Evolutionary conservation across 2,329 filamentous ascomycete genomes (phyloP), one percentile per base, ranked within the genome.

Genomic region (Lachnellula arida): DNA sequence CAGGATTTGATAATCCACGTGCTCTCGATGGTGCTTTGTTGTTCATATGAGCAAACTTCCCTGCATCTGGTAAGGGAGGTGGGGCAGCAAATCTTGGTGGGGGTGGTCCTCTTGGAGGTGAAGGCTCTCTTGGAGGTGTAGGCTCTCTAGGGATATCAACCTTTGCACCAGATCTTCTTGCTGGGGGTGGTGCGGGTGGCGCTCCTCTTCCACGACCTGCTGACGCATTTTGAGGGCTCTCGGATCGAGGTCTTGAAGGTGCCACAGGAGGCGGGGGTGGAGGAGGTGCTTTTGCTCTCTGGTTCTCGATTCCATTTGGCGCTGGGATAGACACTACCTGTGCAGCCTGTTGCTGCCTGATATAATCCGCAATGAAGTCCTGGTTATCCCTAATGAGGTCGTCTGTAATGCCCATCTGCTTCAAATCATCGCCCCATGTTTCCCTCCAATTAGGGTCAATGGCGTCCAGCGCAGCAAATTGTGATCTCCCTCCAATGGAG

Each of bases 31-130:
- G 69, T 19, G 76, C 63, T 56, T 73, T 77, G 23, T 71, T 72
- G 55, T 77, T 75, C 32, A 76, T 72, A 59, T 86, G 79, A 3
- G 88, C 91, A 68, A 84, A 94, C 72, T 90, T 96, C 39, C 94
- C 94, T 56, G 94, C 94, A 71, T 96, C 92, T 54, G 90, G 84
- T 57, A 97, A 74, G 2, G 93, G 89, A 35, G 94, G 94, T 46
- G 94, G 94, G 8, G 90, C 93, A 62, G 85, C 81, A 75, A 96
- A 97, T 65, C 80, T 81, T 8, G 84, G 83, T 51, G 86, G 81
- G 22, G 85, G 81, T 9, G 80, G 79, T 25, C 74, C 72, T 55
- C 70, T 67, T 17, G 86, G 83, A 12, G 90, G 89, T 14, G 86
- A 85, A 14, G 87, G 82, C 57, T 90, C 87, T 67, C 85, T 80